These are phyloP conservation scores for Candida schatavii DNA, from an alignment of 805 yeast species.

Conservation along the genomic window DNA sequence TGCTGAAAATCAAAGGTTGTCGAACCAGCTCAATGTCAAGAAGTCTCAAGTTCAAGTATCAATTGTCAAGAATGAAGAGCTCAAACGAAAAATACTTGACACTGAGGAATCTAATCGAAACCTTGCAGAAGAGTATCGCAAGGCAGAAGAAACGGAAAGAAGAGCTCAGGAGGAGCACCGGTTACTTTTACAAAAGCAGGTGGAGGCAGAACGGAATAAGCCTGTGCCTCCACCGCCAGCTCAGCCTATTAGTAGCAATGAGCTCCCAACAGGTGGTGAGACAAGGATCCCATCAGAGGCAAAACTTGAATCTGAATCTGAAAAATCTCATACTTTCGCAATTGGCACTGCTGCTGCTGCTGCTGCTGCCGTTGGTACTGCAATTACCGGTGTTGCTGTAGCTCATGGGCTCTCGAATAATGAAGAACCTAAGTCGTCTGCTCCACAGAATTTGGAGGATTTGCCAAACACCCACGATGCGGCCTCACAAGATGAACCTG, in stretches of 20 bases:
- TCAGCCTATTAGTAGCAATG: not conserved
- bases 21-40: constrained; percentile 61
- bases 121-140: constrained; percentile 22
- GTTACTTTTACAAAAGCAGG: not conserved
- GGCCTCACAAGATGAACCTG: constrained; percentile 11
- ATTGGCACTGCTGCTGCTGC: constrained; percentile 8
- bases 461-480: not conserved
- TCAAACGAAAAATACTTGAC: constrained; percentile 27
- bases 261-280: not conserved
- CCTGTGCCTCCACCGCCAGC: constrained; percentile 9
- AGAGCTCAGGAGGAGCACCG: constrained; percentile 14
- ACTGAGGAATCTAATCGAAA: constrained; percentile 19
- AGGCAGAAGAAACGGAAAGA: constrained; percentile 14
- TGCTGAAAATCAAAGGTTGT: constrained; percentile 57
- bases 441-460: not conserved
- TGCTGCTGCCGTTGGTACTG: constrained; percentile 17
- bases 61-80: constrained; percentile 46
- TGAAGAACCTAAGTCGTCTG: not conserved
- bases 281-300: not conserved
- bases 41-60: constrained; percentile 67
- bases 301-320: not conserved
- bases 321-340: not conserved
- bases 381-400: constrained; percentile 16
- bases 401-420: not conserved
- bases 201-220: constrained; percentile 13